phyloP scores from a whole-genome alignment of 108 stramenopile species.

The Nitzschia sp. region DNA sequence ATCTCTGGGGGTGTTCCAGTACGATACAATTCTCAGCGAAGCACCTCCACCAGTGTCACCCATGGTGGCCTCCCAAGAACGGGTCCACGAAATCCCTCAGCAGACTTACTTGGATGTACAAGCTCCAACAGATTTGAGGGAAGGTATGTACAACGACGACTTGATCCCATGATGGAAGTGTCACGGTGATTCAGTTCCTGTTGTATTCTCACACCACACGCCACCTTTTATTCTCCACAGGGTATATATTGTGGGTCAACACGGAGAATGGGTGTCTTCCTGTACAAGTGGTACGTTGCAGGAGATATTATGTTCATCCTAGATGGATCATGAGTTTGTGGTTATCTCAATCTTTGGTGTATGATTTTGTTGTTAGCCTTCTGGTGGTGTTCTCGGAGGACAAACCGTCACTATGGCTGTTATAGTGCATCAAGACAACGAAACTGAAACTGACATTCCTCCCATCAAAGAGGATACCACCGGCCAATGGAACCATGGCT shows the following conservation, averaged over 20 bases:
- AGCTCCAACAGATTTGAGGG: not conserved
- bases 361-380: conserved; percentile 20
- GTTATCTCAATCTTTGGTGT: not conserved
- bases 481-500: conserved; percentile 48
- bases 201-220: not conserved
- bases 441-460: not conserved
- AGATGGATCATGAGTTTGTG: not conserved
- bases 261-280: conserved; percentile 19
- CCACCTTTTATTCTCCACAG: not conserved
- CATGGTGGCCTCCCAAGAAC: no score
- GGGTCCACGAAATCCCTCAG: no score
- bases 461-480: conserved; percentile 1
- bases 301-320: conserved; percentile 7
- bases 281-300: conserved; percentile 31
- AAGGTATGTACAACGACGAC: not conserved
- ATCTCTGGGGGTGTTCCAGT: no score
- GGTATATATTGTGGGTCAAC: conserved; percentile 22
- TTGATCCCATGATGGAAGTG: not conserved
- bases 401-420: conserved; percentile 46
- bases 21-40: no score
- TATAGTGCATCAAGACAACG: not conserved
- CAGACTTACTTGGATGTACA: not conserved
- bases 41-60: no score
- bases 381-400: conserved; percentile 45
- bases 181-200: not conserved